A percentile compares a stretch with the other conserved stretches of the same genome.
phyloP scores from a whole-genome alignment of 352 stramenopile genomes.

The Globisporangium mamillatum region DNA sequence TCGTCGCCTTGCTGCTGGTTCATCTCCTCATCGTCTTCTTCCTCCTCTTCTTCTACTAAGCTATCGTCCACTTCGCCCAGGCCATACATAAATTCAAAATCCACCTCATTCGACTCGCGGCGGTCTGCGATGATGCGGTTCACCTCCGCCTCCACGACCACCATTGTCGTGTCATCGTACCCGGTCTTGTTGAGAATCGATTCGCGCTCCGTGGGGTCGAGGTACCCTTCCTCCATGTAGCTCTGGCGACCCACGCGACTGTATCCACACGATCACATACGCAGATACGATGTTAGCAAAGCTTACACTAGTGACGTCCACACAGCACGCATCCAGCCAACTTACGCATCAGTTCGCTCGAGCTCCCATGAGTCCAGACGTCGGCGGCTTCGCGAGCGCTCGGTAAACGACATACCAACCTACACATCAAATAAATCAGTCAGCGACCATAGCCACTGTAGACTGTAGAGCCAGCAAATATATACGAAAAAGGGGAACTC shows the following conservation, averaged over 20 bases:
- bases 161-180: slow-evolving; percentile 68
- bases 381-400: slow-evolving; percentile 68
- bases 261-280: slow-evolving; percentile 9
- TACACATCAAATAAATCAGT: slow-evolving; percentile 9
- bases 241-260: slow-evolving; percentile 71
- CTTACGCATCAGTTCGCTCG: slow-evolving; percentile 66
- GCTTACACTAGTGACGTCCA: background rate
- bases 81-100: slow-evolving; percentile 79
- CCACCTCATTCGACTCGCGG: slow-evolving; percentile 80
- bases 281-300: background rate
- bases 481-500: background rate
- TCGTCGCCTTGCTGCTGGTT: slow-evolving; percentile 31
- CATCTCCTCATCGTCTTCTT: slow-evolving; percentile 32
- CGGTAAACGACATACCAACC: slow-evolving; percentile 73
- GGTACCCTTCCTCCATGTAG: slow-evolving; percentile 86
- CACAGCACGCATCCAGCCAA: slow-evolving; percentile 8
- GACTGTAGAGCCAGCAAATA: background rate
- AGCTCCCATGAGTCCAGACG: slow-evolving; percentile 79
- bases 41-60: slow-evolving; percentile 30
- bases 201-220: slow-evolving; percentile 74
- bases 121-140: slow-evolving; percentile 80
- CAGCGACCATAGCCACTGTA: background rate
- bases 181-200: slow-evolving; percentile 74
- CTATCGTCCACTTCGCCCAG: slow-evolving; percentile 30
- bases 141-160: slow-evolving; percentile 74